Percentiles rank a stretch among this genome's conserved stretches.
Evolutionary conservation across 1,284 basidiomycete genomes (phyloP).

Genomic region (Boletellus sp.): DNA sequence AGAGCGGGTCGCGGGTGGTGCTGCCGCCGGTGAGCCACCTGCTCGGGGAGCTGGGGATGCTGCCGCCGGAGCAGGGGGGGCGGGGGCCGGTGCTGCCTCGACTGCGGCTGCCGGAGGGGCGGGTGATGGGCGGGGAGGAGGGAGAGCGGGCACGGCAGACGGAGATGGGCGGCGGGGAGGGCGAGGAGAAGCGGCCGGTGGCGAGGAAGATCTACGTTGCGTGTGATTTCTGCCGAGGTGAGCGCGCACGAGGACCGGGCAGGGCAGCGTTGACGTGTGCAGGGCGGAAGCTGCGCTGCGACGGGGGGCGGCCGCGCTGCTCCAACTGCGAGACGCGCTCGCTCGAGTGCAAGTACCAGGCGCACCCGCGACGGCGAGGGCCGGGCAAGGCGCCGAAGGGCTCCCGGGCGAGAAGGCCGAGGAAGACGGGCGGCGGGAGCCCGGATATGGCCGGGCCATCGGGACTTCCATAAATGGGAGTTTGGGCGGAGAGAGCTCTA

Average conservation of each 20-base stretch:
- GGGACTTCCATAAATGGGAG: conserved; percentile 26
- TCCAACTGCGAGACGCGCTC: conserved; percentile 51
- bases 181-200: conserved; percentile 22
- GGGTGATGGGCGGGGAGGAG: conserved; percentile 10
- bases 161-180: conserved; percentile 12
- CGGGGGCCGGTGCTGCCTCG: conserved; percentile 28
- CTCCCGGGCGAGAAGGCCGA: conserved; percentile 27
- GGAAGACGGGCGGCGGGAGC: conserved; percentile 21
- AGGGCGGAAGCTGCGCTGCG: conserved; percentile 72
- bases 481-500: conserved; percentile 14
- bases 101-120: conserved; percentile 26
- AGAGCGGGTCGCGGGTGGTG: conserved; percentile 22
- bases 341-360: conserved; percentile 52
- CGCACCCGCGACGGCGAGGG: conserved; percentile 56
- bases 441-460: conserved; percentile 30
- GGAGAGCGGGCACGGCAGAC: conserved; percentile 10
- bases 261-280: conserved; percentile 10
- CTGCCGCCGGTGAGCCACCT: conserved; percentile 29
- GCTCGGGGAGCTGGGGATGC: conserved; percentile 24
- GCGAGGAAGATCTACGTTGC: conserved; percentile 41
- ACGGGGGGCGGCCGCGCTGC: conserved; percentile 59
- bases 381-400: conserved; percentile 65
- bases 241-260: conserved; percentile 21
- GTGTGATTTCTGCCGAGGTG: conserved; percentile 71
- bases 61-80: conserved; percentile 18